phyloP scores from a whole-genome alignment of 768 basidiomycete genomes.

The Suillus fuscotomentosus region DNA sequence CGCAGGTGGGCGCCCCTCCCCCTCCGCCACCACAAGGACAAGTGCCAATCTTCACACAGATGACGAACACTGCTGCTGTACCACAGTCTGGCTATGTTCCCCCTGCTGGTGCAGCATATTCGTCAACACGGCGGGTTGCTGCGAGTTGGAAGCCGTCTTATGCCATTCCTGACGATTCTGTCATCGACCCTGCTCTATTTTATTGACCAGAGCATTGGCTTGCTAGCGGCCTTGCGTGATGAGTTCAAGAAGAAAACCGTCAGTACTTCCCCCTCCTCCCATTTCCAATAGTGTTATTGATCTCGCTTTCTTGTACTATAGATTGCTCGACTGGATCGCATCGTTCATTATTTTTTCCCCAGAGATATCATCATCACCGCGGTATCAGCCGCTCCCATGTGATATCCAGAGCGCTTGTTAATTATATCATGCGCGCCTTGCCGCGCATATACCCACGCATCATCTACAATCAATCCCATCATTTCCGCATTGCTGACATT shows the following conservation, averaged over 20 bases:
- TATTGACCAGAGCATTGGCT: conserved; percentile 20
- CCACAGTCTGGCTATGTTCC: conserved; percentile 40
- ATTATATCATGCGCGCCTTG: not conserved
- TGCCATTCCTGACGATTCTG: conserved; percentile 15
- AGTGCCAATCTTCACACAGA: conserved; percentile 26
- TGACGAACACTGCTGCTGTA: conserved; percentile 19
- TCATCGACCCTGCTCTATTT: conserved; percentile 27
- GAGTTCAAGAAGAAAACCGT: conserved; percentile 6
- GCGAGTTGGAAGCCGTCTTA: conserved; percentile 45
- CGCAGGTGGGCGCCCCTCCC: conserved; percentile 20
- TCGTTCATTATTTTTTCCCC: not conserved
- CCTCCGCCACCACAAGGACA: conserved; percentile 12
- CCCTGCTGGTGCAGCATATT: conserved; percentile 51
- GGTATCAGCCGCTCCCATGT: not conserved
- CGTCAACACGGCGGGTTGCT: conserved; percentile 52
- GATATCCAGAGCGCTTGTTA: not conserved
- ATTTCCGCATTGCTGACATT: not conserved
- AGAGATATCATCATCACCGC: not conserved
- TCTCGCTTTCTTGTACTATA: not conserved
- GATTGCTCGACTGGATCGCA: conserved; percentile 6
- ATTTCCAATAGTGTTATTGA: conserved; percentile 8
- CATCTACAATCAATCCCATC: conserved; percentile 1
- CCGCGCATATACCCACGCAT: not conserved
- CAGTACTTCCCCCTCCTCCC: conserved; percentile 5
- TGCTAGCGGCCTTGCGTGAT: not conserved